Conservation (phyloP, 352 stramenopile genomes). For the Phytopythium vexans region DNA sequence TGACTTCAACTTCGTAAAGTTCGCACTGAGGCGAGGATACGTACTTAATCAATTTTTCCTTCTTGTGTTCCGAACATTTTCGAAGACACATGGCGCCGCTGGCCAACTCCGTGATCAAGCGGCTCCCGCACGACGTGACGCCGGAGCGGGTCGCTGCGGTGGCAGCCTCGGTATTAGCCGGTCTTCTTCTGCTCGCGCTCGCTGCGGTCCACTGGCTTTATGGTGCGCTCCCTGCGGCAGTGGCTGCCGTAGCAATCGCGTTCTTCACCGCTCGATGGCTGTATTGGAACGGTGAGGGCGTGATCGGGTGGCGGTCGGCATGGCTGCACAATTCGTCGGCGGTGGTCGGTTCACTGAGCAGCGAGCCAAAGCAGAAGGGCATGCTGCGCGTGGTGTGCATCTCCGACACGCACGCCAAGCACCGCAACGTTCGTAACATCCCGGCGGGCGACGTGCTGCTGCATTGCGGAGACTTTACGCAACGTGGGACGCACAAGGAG, state of each 20-base stretch:
- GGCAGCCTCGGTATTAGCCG: constrained; percentile 2
- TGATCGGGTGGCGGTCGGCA: constrained; percentile 38
- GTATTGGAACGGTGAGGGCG: constrained; percentile 61
- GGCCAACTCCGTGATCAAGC: constrained; percentile 18
- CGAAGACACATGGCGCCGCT: constrained; percentile 16
- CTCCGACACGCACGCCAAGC: constrained; percentile 78
- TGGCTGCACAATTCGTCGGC: constrained; percentile 41
- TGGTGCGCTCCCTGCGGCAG: constrained; percentile 11
- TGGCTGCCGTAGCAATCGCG: constrained; percentile 16
- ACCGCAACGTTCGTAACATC: constrained; percentile 56
- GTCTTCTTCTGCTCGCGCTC: constrained; percentile 9
- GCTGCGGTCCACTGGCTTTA: constrained; percentile 19
- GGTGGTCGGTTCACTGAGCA: constrained; percentile 24
- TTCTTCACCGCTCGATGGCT: constrained; percentile 41
- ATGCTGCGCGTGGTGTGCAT: constrained; percentile 76
- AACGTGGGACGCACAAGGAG: constrained; percentile 63
- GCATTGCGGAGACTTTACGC: constrained; percentile 90
- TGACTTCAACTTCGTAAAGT: background rate
- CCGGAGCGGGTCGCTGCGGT: constrained; percentile 23
- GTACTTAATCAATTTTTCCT: constrained; percentile 4
- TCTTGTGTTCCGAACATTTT: constrained; percentile 3
- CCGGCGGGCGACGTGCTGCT: constrained; percentile 83
- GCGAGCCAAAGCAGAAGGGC: constrained; percentile 38
- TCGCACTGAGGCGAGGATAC: background rate
- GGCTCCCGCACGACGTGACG: constrained; percentile 42